Evolutionary conservation across 441 rosid genomes (phyloP), one percentile per base, ranked within the genome.

Genomic region (Euphorbia neoarborescens): DNA sequence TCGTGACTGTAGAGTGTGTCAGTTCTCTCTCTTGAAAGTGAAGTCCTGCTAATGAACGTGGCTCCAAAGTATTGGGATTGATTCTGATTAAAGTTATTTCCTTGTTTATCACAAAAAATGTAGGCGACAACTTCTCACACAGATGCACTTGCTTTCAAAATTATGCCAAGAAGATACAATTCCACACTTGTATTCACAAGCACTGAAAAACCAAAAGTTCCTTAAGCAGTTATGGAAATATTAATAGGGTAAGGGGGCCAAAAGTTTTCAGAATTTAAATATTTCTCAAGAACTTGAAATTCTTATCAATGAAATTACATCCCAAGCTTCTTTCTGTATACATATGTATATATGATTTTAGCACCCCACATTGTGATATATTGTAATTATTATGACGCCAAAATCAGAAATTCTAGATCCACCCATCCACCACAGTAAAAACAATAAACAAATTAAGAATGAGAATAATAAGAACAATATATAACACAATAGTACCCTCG

Each of bases 191-290:
- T 66, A 46, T 22, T 54, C 53, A 56, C 51, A 54, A 46, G 50
- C 60, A 66, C 62, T 22, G 69, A 34, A 66, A 66, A 66, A 46
- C 63, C 63, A 59, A 59, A 59, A 59, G 63, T 32, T 59, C 63
- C 38, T 30, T 59, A 38, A 59, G 63, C 63, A 59, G 63, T 17
- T 34, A 59, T 59, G 63, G 63, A 59, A 27, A 59, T 59, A 30
- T 28, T 59, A 28, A 28, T 0, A 15, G 60, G 38, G 17, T 59
- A 59, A 59, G 63, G 60, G 38, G 38, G 63, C 63, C 63, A 30
- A 30, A 59, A 59, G 34, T 12, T 28, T 27, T 12, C 34, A 58
- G 10, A 12, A 14, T 58, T 58, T 2, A 27, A 59, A 59, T 30
- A 59, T 30, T 30, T 19, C 63, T 59, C 15, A 15, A 28, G 11